A percentile compares a stretch with the other conserved stretches of the same genome.
Conservation (phyloP, 129 eudicot species). For the Dittrichia graveolens region DNA sequence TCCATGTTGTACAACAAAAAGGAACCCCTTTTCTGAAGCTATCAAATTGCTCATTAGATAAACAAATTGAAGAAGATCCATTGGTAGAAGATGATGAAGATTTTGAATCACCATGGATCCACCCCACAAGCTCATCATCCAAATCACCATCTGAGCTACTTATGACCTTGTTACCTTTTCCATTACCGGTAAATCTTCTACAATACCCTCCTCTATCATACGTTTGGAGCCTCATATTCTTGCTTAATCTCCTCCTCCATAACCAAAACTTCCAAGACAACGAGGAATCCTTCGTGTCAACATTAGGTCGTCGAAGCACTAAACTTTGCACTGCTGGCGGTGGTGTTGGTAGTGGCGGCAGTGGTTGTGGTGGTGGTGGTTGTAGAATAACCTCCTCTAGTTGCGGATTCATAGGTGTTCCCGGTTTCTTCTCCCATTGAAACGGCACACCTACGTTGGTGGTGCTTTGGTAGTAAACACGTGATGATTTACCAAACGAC, state of each 20-base stretch:
- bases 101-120: slow-evolving; percentile 29
- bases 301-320: slow-evolving; percentile 46
- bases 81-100: slow-evolving; percentile 15
- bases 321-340: slow-evolving; percentile 57
- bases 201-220: slow-evolving; percentile 17
- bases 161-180: slow-evolving; percentile 29
- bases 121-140: slow-evolving; percentile 31
- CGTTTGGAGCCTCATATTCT: slow-evolving; percentile 24
- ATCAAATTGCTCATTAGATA: slow-evolving; percentile 30
- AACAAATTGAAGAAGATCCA: slow-evolving; percentile 19
- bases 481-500: slow-evolving; percentile 57
- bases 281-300: slow-evolving; percentile 20
- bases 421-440: slow-evolving; percentile 81
- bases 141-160: slow-evolving; percentile 29
- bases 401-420: slow-evolving; percentile 54
- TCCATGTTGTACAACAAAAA: slow-evolving; percentile 42
- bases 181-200: slow-evolving; percentile 14
- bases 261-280: slow-evolving; percentile 36
- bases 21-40: slow-evolving; percentile 37
- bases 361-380: slow-evolving; percentile 4
- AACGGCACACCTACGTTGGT: slow-evolving; percentile 64
- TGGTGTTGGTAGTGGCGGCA: slow-evolving; percentile 38
- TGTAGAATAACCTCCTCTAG: slow-evolving; percentile 40
- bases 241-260: slow-evolving; percentile 47
- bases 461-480: slow-evolving; percentile 42